A percentile compares a stretch with the other conserved stretches of the same genome.
These are phyloP conservation scores for Hypoxylon sp. DNA, from an alignment of 2,329 filamentous ascomycete genomes.

Conservation along the genomic window DNA sequence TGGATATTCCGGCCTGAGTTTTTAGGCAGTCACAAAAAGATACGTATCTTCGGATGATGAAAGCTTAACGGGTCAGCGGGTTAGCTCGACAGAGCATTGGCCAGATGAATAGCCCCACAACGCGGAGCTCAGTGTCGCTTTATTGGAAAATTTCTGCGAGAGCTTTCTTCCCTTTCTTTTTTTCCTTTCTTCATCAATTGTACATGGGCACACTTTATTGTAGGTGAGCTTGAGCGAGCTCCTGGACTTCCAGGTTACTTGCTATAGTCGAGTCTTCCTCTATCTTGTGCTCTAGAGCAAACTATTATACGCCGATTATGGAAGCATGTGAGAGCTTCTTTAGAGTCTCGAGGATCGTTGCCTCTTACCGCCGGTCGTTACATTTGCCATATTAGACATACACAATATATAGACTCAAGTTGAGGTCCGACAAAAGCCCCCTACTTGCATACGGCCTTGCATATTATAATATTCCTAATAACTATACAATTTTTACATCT, in stretches of 20 bases:
- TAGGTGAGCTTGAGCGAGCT: conserved; percentile 74
- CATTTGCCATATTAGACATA: conserved; percentile 58
- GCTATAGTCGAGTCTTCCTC: conserved; percentile 76
- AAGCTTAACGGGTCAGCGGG: neutral
- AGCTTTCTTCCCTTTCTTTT: conserved; percentile 54
- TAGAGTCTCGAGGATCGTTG: conserved; percentile 70
- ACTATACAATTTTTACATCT: neutral
- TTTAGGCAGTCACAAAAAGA: conserved; percentile 15
- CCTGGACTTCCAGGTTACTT: conserved; percentile 57
- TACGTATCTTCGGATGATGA: conserved; percentile 23
- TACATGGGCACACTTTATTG: conserved; percentile 80
- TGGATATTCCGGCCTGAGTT: conserved; percentile 29
- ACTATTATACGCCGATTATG: conserved; percentile 74
- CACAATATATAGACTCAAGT: conserved; percentile 7
- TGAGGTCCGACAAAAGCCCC: conserved; percentile 4
- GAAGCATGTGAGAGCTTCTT: conserved; percentile 75
- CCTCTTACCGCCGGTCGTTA: conserved; percentile 83
- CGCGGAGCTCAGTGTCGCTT: neutral
- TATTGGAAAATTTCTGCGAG: conserved; percentile 42
- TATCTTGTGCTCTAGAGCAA: conserved; percentile 79
- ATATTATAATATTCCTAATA: neutral
- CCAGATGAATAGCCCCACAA: neutral
- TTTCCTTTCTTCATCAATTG: conserved; percentile 67
- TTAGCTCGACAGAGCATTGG: conserved; percentile 10
- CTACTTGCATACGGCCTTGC: neutral